These are phyloP conservation scores for Pichia heedii DNA, from an alignment of 805 yeast genomes.

Conservation along the genomic window DNA sequence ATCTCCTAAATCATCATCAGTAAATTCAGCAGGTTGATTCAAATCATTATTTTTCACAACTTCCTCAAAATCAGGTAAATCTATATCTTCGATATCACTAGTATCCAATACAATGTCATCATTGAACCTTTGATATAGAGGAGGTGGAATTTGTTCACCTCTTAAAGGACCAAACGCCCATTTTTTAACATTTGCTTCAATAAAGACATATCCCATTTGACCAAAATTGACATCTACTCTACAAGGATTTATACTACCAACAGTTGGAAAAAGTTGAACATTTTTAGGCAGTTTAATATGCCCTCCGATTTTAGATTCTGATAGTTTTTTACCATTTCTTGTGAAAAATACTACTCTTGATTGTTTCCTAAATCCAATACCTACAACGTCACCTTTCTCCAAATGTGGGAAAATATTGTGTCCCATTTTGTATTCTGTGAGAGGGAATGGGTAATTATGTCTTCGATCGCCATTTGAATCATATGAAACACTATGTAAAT, in stretches of 20 bases:
- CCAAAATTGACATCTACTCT: conserved; percentile 89
- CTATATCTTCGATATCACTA: conserved; percentile 44
- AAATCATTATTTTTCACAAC: conserved; percentile 10
- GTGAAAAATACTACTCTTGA: conserved; percentile 89
- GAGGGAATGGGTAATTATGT: conserved; percentile 66
- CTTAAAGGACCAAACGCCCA: conserved; percentile 93
- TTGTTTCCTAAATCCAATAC: conserved; percentile 78
- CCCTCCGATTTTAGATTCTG: conserved; percentile 75
- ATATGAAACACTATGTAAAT: conserved; percentile 75
- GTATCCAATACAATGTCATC: conserved; percentile 68
- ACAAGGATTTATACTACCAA: conserved; percentile 70
- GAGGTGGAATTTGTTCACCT: conserved; percentile 89
- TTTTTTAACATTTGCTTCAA: conserved; percentile 87
- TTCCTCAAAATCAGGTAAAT: conserved; percentile 52
- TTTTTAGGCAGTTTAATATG: conserved; percentile 65
- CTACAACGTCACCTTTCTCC: conserved; percentile 83
- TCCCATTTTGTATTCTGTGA: conserved; percentile 1
- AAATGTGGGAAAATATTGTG: conserved; percentile 39
- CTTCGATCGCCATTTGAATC: conserved; percentile 80
- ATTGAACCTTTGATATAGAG: conserved; percentile 74
- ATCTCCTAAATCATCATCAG: conserved; percentile 8
- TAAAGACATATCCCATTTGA: conserved; percentile 78
- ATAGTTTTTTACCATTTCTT: conserved; percentile 82
- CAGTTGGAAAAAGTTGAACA: conserved; percentile 71
- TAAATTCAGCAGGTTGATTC: conserved; percentile 6